Percentiles rank a stretch among this genome's conserved stretches.
Conservation (phyloP, 305 asterid genomes). For the Salvia sclarea region DNA sequence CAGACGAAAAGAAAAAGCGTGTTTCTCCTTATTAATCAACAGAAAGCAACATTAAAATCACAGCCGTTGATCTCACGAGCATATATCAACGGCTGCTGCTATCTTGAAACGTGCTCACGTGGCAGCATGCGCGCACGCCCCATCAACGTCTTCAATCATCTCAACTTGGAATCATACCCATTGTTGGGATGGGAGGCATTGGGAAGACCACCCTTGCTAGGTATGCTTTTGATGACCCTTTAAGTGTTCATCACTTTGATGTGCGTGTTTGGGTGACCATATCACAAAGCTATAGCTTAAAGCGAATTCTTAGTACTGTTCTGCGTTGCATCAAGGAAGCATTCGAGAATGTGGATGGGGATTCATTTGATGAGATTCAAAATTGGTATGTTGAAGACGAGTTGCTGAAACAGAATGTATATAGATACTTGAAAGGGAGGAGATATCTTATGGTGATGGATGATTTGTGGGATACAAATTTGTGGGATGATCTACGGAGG, state of each 20-base stretch:
- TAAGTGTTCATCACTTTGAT: not conserved
- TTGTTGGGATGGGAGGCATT: constrained; percentile 18
- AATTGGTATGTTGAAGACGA: not conserved
- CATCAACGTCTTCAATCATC: too few relatives aligned
- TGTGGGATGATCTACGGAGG: not conserved
- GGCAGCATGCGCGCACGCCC: too few relatives aligned
- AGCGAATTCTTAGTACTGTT: not conserved
- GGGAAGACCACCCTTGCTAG: constrained; percentile 12
- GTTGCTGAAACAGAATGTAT: not conserved
- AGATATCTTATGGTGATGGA: constrained; percentile 17
- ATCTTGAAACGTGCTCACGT: too few relatives aligned
- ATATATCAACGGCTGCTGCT: too few relatives aligned
- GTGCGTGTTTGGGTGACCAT: not conserved
- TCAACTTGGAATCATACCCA: not conserved
- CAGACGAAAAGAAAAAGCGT: too few relatives aligned
- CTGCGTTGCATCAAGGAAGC: not conserved
- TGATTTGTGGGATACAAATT: constrained; percentile 20
- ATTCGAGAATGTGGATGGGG: not conserved
- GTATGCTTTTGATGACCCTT: not conserved
- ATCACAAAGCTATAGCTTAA: not conserved
- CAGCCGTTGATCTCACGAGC: too few relatives aligned
- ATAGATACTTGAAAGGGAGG: constrained; percentile 9
- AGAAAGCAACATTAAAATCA: too few relatives aligned
- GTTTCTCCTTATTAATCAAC: too few relatives aligned
- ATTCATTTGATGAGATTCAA: too few relatives aligned